A percentile compares a stretch with the other conserved stretches of the same genome.
Evolutionary conservation across 768 basidiomycete species (phyloP).

Genomic region (Mycena latifolia): DNA sequence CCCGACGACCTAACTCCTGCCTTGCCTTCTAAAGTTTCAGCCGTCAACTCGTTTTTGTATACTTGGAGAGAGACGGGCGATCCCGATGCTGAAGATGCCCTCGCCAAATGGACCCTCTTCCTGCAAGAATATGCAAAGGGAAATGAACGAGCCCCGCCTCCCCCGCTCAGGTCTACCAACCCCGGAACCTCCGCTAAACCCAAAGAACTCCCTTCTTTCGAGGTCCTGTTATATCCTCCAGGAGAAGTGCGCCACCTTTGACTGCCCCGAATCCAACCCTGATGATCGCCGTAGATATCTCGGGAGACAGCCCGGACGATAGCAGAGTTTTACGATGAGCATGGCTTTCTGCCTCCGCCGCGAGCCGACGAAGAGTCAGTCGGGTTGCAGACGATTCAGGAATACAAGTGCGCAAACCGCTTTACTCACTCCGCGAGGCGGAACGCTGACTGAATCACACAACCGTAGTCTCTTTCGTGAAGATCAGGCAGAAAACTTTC

Average conservation of each 20-base stretch:
- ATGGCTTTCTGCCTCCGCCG: constrained; percentile 30
- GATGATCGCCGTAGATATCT: constrained; percentile 9
- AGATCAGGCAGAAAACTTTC: constrained; percentile 26
- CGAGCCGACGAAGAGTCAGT: constrained; percentile 27
- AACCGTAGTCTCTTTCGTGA: constrained; percentile 28
- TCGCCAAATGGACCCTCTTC: constrained; percentile 10
- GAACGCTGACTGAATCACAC: too few species aligned
- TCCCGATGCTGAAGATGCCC: neutral
- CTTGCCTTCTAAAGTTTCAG: too few species aligned
- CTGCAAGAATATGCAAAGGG: constrained; percentile 17
- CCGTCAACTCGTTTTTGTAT: too few species aligned
- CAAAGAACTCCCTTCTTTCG: neutral
- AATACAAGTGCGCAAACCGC: constrained; percentile 32
- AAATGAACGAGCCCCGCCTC: constrained; percentile 10
- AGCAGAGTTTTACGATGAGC: constrained; percentile 27
- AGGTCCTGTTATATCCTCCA: constrained; percentile 23
- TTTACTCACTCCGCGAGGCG: neutral
- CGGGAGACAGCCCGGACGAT: constrained; percentile 14
- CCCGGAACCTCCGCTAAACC: neutral
- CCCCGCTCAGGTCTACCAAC: neutral
- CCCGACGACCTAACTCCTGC: too few species aligned
- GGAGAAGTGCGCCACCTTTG: constrained; percentile 4
- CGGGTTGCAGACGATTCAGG: constrained; percentile 17
- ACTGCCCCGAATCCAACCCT: neutral
- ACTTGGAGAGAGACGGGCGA: neutral